Conservation (phyloP, 305 asterid species). For the Fraxinus platypoda region DNA sequence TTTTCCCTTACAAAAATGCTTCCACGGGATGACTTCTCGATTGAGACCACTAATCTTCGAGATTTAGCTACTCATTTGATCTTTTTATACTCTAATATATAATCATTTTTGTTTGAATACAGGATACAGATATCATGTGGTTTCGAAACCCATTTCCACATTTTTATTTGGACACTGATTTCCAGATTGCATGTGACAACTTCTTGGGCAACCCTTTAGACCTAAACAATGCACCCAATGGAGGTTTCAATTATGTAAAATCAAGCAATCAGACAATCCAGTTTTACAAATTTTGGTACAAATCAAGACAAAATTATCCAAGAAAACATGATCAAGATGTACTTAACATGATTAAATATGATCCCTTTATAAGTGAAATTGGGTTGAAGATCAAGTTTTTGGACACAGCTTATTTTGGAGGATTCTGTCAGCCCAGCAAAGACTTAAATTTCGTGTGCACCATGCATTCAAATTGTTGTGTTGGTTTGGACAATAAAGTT, state of each 20-base stretch:
- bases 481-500: conserved; percentile 54
- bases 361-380: conserved; percentile 33
- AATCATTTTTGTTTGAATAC: not conserved
- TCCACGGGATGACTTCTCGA: not conserved
- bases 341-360: conserved; percentile 40
- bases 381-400: conserved; percentile 44
- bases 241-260: conserved; percentile 47
- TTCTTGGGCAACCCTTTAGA: conserved; percentile 30
- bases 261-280: conserved; percentile 40
- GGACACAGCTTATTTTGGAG: conserved; percentile 50
- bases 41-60: not conserved
- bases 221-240: conserved; percentile 40
- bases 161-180: conserved; percentile 39
- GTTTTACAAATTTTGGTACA: conserved; percentile 54
- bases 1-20: not conserved
- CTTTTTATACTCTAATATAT: not conserved
- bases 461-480: conserved; percentile 72
- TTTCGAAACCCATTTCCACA: conserved; percentile 46
- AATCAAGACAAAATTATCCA: conserved; percentile 33
- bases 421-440: conserved; percentile 54
- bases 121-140: conserved; percentile 68
- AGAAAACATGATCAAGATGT: conserved; percentile 53
- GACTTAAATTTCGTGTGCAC: conserved; percentile 46
- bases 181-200: conserved; percentile 50
- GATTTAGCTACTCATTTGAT: not conserved